Evolutionary conservation across 768 basidiomycete genomes (phyloP).

Genomic region (Boletellus sp.): DNA sequence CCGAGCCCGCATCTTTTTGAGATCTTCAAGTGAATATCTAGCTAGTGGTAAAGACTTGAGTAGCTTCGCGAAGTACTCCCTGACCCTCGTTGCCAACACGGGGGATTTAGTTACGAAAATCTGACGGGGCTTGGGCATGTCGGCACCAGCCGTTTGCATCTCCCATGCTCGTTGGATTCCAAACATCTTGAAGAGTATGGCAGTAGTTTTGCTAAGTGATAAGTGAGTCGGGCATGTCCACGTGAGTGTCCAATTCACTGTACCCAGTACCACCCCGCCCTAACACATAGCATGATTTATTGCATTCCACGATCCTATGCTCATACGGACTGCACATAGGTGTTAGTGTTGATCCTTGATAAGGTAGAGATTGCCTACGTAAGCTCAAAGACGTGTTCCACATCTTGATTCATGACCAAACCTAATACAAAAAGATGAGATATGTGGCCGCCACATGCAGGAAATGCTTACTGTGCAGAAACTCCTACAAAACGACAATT

Average conservation of each 20-base stretch:
- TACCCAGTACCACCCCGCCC: conserved; percentile 76
- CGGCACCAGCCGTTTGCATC: conserved; percentile 17
- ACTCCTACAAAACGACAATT: conserved; percentile 11
- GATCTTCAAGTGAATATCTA: conserved; percentile 32
- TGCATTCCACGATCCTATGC: conserved; percentile 57
- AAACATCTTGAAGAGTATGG: conserved; percentile 74
- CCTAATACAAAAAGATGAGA: conserved; percentile 9
- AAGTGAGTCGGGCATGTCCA: background rate
- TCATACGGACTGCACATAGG: conserved; percentile 39
- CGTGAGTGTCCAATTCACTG: background rate
- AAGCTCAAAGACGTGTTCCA: conserved; percentile 27
- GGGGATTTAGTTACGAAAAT: too few relatives aligned
- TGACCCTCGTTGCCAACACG: conserved; percentile 64
- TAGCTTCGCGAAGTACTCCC: conserved; percentile 60
- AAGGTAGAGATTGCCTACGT: conserved; percentile 8
- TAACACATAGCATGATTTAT: conserved; percentile 59
- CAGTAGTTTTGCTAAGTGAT: conserved; percentile 61
- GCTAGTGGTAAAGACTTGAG: conserved; percentile 41
- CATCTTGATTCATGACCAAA: conserved; percentile 24
- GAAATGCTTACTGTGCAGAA: conserved; percentile 17
- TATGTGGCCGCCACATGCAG: background rate
- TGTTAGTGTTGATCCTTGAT: conserved; percentile 13
- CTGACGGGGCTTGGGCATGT: conserved; percentile 46
- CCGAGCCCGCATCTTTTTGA: conserved; percentile 19
- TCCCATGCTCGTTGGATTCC: conserved; percentile 56